Evolutionary conservation across 2,329 filamentous ascomycete genomes (phyloP), one percentile per base, ranked within the genome.

Genomic region (Calycina herbarum): DNA sequence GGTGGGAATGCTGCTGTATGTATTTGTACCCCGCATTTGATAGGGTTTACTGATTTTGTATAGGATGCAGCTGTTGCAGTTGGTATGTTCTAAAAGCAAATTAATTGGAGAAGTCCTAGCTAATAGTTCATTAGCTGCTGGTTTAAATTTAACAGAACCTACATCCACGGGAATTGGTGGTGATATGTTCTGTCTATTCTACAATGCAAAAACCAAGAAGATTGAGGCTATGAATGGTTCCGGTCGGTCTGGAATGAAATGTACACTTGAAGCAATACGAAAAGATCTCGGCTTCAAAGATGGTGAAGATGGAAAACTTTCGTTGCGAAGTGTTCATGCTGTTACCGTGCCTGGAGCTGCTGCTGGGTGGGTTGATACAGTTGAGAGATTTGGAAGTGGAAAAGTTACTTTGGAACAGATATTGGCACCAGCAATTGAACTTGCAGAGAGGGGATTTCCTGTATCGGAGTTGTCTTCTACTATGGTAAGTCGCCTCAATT

Each of bases 51-150:
- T 67, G 45, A 68, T 65, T 61, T 67, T 33, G 48, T 54, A 24
- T 68, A 96, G 92, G 94, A 98, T 82, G 94, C 95, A n/a, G 94
- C 95, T 8, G 92, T 98, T 3, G 95, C 95, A 56, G 92, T 96
- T 67, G 90, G 89, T 91, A 82, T 69, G 84, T 80, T 61, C 15
- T 33, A 48, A 38, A 27, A 59, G 6, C 15, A 58, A 31, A 48
- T 11, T 8, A 59, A 59, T 31, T 57, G 62, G 11, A 24, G 29
- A 20, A 24, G n/a, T 59, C 31, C 66, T 60, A 35, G 7, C 3
- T 38, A 61, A 67, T 38, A 48, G 24, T 31, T 63, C 57, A 33
- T 17, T 13, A 92, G 94, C 95, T 57, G 95, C 95, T 38, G 93
- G 89, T 5, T 83, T 99, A 64, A 98, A 97, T 79, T 86, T 98